Evolutionary conservation across 306 rosid genomes (phyloP).

Genomic region (Gastrolobium villosum): DNA sequence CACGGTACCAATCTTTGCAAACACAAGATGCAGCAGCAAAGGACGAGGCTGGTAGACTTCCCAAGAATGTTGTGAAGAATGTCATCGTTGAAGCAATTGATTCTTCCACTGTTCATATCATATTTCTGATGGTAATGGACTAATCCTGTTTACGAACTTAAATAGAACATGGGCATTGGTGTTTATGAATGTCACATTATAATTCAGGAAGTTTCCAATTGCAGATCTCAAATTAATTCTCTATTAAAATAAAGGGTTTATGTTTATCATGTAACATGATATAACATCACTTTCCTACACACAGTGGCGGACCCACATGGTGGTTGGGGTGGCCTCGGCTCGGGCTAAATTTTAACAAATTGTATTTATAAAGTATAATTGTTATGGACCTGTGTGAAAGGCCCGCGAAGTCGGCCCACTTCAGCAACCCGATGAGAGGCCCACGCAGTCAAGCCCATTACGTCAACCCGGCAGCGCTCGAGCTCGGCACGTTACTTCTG

Average conservation of each 20-base stretch:
- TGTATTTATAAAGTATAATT: too few relatives aligned
- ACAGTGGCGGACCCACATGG: too few relatives aligned
- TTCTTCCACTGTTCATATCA: background rate
- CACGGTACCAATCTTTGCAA: slow-evolving; percentile 53
- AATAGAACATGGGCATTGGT: background rate
- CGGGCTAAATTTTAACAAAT: too few relatives aligned
- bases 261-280: too few relatives aligned
- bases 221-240: background rate
- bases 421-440: too few relatives aligned
- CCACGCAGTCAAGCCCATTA: too few relatives aligned
- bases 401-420: too few relatives aligned
- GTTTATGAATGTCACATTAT: background rate
- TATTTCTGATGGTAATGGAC: background rate
- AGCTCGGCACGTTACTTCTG: too few relatives aligned
- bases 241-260: background rate
- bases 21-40: slow-evolving; percentile 61
- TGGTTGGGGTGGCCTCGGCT: too few relatives aligned
- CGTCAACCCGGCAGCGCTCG: too few relatives aligned
- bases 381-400: too few relatives aligned
- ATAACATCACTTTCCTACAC: too few relatives aligned
- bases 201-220: background rate
- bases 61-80: slow-evolving; percentile 52
- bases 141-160: background rate
- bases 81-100: slow-evolving; percentile 41
- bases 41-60: slow-evolving; percentile 52